Conservation (phyloP, 768 basidiomycete species). For the Amanita rimosa region DNA sequence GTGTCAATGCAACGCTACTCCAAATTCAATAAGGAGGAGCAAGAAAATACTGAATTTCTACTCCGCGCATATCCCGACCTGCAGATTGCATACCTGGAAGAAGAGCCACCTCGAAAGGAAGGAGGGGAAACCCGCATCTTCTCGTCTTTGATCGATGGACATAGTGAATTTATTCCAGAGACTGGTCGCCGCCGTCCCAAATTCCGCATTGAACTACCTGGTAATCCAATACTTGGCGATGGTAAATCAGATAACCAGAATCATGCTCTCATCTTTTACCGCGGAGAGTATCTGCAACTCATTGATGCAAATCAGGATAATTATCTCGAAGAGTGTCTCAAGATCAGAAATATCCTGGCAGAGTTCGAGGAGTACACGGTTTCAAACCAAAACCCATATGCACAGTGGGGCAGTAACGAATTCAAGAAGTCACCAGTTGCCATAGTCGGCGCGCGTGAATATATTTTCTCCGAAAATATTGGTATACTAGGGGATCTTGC, state of each 20-base stretch:
- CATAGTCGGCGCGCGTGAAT: constrained; percentile 97
- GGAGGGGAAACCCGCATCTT: constrained; percentile 93
- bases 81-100: constrained; percentile 97
- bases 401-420: constrained; percentile 80
- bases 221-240: constrained; percentile 97
- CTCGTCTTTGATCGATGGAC: constrained; percentile 94
- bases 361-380: constrained; percentile 93
- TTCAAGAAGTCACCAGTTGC: constrained; percentile 86
- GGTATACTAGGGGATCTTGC: constrained; percentile 98
- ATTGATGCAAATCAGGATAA: constrained; percentile 99
- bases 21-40: constrained; percentile 99
- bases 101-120: constrained; percentile 88
- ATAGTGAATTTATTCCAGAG: constrained; percentile 89
- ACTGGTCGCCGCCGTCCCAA: constrained; percentile 87
- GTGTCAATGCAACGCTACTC: constrained; percentile 99
- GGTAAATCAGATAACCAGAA: constrained; percentile 99
- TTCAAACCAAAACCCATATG: constrained; percentile 85
- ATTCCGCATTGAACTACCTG: constrained; percentile 96
- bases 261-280: constrained; percentile 98
- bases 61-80: constrained; percentile 96
- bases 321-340: constrained; percentile 98
- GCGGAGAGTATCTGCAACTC: constrained; percentile 97
- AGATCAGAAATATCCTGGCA: constrained; percentile 95
- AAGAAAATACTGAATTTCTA: constrained; percentile 97
- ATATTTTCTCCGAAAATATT: constrained; percentile 99